Evolutionary conservation across 106 monocot genomes (phyloP).

Genomic region (Dendrobium nobile): DNA sequence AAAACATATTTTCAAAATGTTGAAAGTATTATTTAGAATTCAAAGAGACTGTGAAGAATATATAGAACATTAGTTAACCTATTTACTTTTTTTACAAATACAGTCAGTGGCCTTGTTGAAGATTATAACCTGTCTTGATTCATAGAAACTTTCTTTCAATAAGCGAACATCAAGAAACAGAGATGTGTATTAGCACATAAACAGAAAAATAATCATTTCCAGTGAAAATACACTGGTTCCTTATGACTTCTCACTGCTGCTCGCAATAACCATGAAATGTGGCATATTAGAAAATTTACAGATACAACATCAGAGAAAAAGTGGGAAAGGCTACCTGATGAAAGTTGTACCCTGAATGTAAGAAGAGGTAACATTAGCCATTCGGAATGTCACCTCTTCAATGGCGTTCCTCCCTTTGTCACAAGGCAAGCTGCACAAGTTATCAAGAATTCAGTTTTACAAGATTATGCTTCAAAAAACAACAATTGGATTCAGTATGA

Average conservation of each 20-base stretch:
- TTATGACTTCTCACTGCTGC: not conserved
- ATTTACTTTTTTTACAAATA: not conserved
- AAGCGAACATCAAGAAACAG: not conserved
- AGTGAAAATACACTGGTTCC: not conserved
- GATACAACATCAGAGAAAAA: not conserved
- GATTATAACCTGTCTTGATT: not conserved
- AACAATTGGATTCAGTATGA: not conserved
- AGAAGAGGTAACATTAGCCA: conserved; percentile 4
- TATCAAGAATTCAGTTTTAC: not conserved
- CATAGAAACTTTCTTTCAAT: not conserved
- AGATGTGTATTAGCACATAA: not conserved
- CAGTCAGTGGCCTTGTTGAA: not conserved
- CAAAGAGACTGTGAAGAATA: not conserved
- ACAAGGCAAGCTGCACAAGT: conserved; percentile 1
- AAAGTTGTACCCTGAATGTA: not conserved
- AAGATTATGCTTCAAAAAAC: not conserved
- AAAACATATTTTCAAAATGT: not conserved
- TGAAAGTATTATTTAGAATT: not conserved
- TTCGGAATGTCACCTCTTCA: not conserved
- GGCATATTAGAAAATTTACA: not conserved
- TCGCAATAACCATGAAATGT: not conserved
- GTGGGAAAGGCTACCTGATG: not conserved
- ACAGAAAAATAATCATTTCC: not conserved
- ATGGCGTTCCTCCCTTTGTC: not conserved
- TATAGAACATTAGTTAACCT: not conserved